Evolutionary conservation across 345 rosid species (phyloP).

Genomic region (Pelargonium nanum): DNA sequence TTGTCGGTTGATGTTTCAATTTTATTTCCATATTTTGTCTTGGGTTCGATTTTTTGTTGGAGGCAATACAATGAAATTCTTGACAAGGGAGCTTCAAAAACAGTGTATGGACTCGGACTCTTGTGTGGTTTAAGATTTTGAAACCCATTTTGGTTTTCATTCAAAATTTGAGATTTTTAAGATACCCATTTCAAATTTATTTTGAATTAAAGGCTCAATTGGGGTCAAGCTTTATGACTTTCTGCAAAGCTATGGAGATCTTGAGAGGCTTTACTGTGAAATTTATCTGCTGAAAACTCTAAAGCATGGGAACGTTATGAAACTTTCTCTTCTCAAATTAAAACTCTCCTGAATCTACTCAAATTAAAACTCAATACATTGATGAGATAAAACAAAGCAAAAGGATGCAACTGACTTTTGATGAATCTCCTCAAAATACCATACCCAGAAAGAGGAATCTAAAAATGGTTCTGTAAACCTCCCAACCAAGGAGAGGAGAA

Average conservation of each 20-base stretch:
- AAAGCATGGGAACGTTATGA: constrained; percentile 89
- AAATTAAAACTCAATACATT: no score
- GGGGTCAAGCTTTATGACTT: constrained; percentile 80
- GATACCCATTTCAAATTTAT: background rate
- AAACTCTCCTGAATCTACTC: no score
- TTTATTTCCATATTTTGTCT: constrained; percentile 4
- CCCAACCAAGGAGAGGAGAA: no score
- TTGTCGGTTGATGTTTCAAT: constrained; percentile 1
- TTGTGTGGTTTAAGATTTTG: constrained; percentile 1
- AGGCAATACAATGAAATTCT: constrained; percentile 84
- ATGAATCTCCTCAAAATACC: no score
- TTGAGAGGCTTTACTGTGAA: constrained; percentile 87
- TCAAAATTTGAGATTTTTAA: background rate
- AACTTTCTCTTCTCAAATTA: constrained; percentile 78
- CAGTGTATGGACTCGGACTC: constrained; percentile 51
- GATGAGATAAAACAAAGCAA: no score
- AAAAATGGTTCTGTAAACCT: no score
- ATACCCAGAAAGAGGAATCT: no score
- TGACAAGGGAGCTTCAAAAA: constrained; percentile 94
- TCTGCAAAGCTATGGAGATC: constrained; percentile 72
- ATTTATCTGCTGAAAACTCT: constrained; percentile 86
- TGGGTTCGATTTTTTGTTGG: constrained; percentile 6
- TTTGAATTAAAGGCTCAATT: background rate
- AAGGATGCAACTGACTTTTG: no score
- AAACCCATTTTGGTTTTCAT: background rate